Evolutionary conservation across 257 asterid genomes (phyloP).

Genomic region (Solanum phureja): DNA sequence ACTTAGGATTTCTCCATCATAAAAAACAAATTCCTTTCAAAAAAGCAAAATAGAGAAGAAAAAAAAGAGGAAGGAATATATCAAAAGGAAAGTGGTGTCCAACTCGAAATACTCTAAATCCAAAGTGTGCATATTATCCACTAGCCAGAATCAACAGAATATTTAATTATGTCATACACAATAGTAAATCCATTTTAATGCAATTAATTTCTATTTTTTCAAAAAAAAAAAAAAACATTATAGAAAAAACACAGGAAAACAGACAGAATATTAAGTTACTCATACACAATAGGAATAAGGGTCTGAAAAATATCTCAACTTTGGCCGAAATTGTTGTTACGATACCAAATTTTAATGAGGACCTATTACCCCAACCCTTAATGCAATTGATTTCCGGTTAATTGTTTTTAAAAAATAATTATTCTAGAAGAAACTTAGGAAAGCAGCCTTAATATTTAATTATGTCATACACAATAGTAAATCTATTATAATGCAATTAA

Average conservation of each 20-base stretch:
- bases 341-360: no score
- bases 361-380: no score
- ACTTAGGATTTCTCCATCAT: not conserved
- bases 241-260: not conserved
- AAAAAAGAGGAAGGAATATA: not conserved
- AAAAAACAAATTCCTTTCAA: not conserved
- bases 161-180: not conserved
- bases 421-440: no score
- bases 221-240: not conserved
- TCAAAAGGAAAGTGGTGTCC: slow-evolving; percentile 4
- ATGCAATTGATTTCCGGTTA: no score
- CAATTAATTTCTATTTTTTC: not conserved
- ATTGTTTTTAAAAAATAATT: no score
- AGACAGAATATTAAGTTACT: not conserved
- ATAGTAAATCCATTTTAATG: not conserved
- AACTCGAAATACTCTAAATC: slow-evolving; percentile 1
- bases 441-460: no score
- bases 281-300: not conserved
- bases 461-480: not conserved
- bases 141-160: not conserved
- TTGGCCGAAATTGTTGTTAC: no score
- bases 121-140: not conserved
- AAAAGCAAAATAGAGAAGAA: not conserved
- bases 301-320: no score
- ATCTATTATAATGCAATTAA: not conserved